Base-by-base conservation (phyloP, 306 rosid genomes). In the Prunus salicina region DNA sequence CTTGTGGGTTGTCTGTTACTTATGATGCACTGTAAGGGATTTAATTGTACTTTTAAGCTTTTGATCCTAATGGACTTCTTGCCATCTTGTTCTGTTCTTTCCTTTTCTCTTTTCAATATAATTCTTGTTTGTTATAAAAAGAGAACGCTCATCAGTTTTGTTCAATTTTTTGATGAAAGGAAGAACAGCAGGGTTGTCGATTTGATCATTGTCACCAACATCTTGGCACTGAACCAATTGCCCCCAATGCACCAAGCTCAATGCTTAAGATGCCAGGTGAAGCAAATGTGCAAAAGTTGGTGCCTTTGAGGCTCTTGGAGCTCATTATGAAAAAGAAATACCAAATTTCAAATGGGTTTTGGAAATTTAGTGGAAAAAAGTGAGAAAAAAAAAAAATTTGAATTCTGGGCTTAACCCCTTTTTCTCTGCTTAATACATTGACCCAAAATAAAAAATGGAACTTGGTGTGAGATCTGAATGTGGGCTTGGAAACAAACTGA, bases 171-270 rank as follows among this genome's bases (percentile, higher is more conserved):
- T 22, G 22, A 22, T 22, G 25, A 24, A 84, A 43, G 91, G 96
- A 82, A 84, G 90, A 58, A 90, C 85, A 28, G 87, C 86, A 25
- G 97, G 92, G 82, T 85, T 89, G 69, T 84, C 81, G 43, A 89
- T 63, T 24, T 84, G 90, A 69, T 82, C 76, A 71, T 79, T 79
- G 63, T 82, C 98, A 78, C 66, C 71, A 62, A 83, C 74, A 45
- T 81, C 81, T 76, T 95, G 99, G 81, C 93, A 84, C 12, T 64
- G 69, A 19, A 74, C 77, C 28, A 71, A 80, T 55, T 66, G 52
- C 14, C 82, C 68, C 78, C 72, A 82, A 67, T 38, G 25, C 12
- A 80, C 70, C 78, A 82, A 87, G 76, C 90, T 81, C 73, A 87
- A 75, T 12, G 78, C 82, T 24, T 24, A 86, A 30, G 57, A 84